These are phyloP conservation scores for Botrytis cinerea DNA, from an alignment of 2,329 filamentous ascomycete species.

Conservation along the genomic window DNA sequence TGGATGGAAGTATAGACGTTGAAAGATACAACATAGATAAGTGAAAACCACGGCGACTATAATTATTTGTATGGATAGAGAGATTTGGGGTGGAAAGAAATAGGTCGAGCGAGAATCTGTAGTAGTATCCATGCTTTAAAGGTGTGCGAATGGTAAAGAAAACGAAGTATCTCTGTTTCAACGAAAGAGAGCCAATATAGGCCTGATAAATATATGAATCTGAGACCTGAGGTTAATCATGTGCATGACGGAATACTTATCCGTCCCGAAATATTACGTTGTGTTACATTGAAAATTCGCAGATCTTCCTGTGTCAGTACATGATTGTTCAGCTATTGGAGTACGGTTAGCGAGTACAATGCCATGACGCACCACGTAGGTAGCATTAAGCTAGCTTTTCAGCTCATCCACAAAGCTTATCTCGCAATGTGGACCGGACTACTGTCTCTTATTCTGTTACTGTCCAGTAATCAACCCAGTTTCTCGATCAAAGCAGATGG, in stretches of 20 bases:
- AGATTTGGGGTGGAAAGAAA: background rate
- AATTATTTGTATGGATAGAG: background rate
- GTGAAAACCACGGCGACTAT: background rate
- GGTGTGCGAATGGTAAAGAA: background rate
- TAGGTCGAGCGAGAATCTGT: background rate
- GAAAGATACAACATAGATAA: background rate
- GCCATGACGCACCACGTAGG: background rate
- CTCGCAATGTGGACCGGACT: too few species aligned
- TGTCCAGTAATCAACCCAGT: background rate
- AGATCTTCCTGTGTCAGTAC: background rate
- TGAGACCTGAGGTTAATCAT: background rate
- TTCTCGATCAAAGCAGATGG: background rate
- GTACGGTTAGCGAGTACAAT: background rate
- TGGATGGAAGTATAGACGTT: background rate
- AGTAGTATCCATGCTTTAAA: background rate
- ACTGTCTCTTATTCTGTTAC: background rate
- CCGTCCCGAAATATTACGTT: background rate
- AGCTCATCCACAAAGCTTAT: background rate
- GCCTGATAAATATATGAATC: background rate
- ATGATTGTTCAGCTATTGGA: background rate
- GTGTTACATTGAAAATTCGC: background rate
- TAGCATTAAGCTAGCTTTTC: background rate
- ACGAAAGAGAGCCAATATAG: background rate
- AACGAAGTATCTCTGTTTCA: background rate
- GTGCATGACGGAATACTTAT: background rate